Evolutionary conservation across 495 filamentous ascomycete genomes (phyloP), one percentile per base, ranked within the genome.

Genomic region (Penicillium silybi): DNA sequence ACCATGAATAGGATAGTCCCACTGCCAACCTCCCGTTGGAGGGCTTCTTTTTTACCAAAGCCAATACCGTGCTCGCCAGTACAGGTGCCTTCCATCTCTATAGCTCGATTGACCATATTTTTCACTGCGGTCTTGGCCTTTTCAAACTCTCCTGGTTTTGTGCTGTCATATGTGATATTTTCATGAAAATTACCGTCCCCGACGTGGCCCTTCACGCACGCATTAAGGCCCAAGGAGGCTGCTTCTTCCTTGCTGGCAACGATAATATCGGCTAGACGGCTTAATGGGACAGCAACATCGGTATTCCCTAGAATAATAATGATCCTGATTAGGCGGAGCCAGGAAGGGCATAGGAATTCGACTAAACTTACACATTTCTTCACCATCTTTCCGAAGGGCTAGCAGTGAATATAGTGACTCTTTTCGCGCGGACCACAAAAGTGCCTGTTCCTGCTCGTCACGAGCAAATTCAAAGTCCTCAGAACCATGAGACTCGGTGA

Each of bases 181-280:
- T 87, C 85, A 64, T 96, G 90, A 66, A 95, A 95, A 63, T 96
- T 96, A 5, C 90, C 89, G 61, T 93, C 88, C 1, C 89, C 89
- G 42, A 93, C 80, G 54, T 93, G 89, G 4, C 86, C 89, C 0
- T 95, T 73, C 13, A 91, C 87, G 57, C 80, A 87, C 3, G 87
- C 87, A 59, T 95, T 91, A 6, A 95, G 70, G 0, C 88, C 89
- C 3, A 91, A 68, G 0, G 88, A 82, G 46, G 89, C 82, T 76
- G 92, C 84, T 60, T 92, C 87, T 57, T 86, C 84, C 69, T 95
- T 92, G 42, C 87, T 90, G 25, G 86, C 73, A 56, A 93, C 89
- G 41, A 95, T 89, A 32, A 95, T 87, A 56, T 95, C 89, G 0
- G 89, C 82, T 13, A 95, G 73, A 25, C 88, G 69, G 39, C 86